These are phyloP conservation scores for Avicennia marina DNA, from an alignment of 257 asterid genomes.

Conservation along the genomic window DNA sequence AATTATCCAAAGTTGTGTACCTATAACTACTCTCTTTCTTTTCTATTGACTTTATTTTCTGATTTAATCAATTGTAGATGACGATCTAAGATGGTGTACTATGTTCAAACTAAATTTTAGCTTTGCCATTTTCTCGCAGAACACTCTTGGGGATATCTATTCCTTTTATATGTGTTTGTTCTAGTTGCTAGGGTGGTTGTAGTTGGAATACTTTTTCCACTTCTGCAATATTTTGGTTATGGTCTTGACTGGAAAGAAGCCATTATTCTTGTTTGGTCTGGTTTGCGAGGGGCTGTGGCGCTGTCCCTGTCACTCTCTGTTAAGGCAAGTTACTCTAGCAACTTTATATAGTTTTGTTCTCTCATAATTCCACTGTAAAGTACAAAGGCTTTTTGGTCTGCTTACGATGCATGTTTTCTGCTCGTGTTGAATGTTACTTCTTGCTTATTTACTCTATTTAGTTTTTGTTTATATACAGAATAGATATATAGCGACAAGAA, in stretches of 20 bases:
- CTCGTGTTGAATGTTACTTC: no score
- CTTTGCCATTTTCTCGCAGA: slow-evolving; percentile 40
- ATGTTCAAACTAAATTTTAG: background rate
- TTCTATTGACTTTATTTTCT: no score
- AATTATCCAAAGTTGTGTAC: no score
- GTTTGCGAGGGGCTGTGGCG: slow-evolving; percentile 96
- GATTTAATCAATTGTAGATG: background rate
- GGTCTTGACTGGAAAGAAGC: slow-evolving; percentile 96
- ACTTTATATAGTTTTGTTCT: background rate
- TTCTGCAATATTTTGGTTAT: slow-evolving; percentile 79
- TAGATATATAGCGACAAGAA: no score
- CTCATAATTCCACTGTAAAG: background rate
- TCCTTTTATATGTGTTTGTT: slow-evolving; percentile 75
- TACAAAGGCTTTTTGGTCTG: background rate
- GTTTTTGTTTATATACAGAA: no score
- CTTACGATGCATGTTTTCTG: slow-evolving; percentile 6
- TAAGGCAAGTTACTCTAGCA: slow-evolving; percentile 46
- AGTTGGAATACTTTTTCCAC: slow-evolving; percentile 73
- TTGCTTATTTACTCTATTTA: no score
- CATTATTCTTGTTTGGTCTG: slow-evolving; percentile 85
- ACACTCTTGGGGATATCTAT: slow-evolving; percentile 84
- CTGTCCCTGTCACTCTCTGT: slow-evolving; percentile 77
- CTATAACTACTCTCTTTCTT: no score
- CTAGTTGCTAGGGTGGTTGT: slow-evolving; percentile 67
- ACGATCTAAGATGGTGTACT: background rate